Evolutionary conservation across 148 eudicot genomes (phyloP), one percentile per base, ranked within the genome.

Genomic region (Rhododendron mucronatum): DNA sequence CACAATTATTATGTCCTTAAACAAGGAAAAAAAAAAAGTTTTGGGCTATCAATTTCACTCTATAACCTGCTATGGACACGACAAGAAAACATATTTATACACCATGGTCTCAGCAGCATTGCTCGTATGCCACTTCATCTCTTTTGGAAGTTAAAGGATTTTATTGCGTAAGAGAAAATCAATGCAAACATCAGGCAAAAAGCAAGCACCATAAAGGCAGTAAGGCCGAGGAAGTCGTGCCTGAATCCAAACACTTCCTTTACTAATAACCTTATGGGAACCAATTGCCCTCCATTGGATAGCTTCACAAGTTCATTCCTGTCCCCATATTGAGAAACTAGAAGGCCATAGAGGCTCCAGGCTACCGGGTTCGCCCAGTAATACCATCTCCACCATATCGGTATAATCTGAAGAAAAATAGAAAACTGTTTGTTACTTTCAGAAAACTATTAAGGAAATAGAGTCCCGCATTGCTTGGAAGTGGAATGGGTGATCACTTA

Each of bases 321-420:
- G 84, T 95, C 95, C 50, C 95, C 94, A 47, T 93, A 97, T 69
- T 97, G 98, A 2, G 98, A 97, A 44, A 90, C 94, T 26, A 97
- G 93, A 61, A 97, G 98, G n/a, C 99, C 99, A 20, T 97, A 97
- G 7, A 97, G 95, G 88, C 93, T 93, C 99, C 99, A 97, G 21
- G 99, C 94, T 30, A 97, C 92, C 0, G 99, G 99, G 86, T 97
- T 97, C 80, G 94, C 92, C 99, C 98, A 97, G 88, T 95, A 97
- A 89, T 97, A 97, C 99, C 99, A 97, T 92, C 99, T 93, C 99
- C 99, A 95, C 99, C 99, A 97, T 84, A 91, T 86, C 12, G 99
- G 99, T 69, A 97, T 95, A 86, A 91, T 91, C 99, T 97, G 84
- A n/a, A 55, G 39, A 39, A 23, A 39, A 59, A 53, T n/a, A 55